Evolutionary conservation across 1,139 yeast genomes (phyloP).

Genomic region (Scheffersomyces insectosa): DNA sequence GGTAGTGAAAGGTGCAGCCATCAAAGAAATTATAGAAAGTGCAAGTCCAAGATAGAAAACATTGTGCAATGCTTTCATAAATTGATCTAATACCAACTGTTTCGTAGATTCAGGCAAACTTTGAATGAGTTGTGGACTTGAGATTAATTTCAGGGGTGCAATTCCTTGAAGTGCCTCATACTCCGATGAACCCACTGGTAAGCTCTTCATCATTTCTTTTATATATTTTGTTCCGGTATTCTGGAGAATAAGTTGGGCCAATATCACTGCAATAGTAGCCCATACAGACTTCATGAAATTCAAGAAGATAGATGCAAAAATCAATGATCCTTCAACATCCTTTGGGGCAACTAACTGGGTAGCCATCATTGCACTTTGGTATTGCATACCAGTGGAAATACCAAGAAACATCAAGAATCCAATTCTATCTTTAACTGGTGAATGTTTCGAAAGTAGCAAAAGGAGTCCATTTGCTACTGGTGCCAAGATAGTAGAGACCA

Average conservation of each 20-base stretch:
- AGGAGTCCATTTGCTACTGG: conserved; percentile 54
- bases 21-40: conserved; percentile 28
- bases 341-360: conserved; percentile 56
- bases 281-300: conserved; percentile 48
- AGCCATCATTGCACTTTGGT: conserved; percentile 51
- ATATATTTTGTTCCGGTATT: conserved; percentile 3
- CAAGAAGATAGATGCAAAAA: conserved; percentile 46
- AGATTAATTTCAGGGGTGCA: conserved; percentile 16
- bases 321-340: conserved; percentile 45
- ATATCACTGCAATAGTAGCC: conserved; percentile 45
- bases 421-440: conserved; percentile 38
- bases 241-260: conserved; percentile 23
- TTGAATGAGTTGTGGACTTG: conserved; percentile 20
- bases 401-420: conserved; percentile 57
- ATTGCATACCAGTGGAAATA: conserved; percentile 48
- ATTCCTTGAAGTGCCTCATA: conserved; percentile 18
- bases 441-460: conserved; percentile 34
- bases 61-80: conserved; percentile 39
- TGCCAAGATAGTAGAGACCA: conserved; percentile 41
- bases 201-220: conserved; percentile 16
- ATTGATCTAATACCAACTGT: conserved; percentile 23
- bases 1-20: conserved; percentile 34
- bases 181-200: conserved; percentile 13
- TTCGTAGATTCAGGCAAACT: conserved; percentile 19
- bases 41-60: conserved; percentile 43